Evolutionary conservation across 2,329 filamentous ascomycete species (phyloP).

Genomic region (Paradendryphiella salina): DNA sequence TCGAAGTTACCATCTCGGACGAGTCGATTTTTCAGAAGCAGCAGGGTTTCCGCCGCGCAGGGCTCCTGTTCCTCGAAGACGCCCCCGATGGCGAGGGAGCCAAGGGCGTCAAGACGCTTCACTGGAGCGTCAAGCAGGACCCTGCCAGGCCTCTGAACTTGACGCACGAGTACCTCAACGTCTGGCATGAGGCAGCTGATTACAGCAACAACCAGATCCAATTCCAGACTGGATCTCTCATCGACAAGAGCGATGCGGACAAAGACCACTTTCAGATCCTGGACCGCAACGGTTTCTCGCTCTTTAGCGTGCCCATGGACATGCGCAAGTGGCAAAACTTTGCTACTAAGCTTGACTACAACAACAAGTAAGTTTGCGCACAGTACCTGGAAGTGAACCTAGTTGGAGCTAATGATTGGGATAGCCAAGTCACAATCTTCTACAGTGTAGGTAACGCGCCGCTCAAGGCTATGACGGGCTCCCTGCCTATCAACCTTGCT

Average conservation of each 20-base stretch:
- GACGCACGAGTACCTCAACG: constrained; percentile 62
- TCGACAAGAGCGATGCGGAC: constrained; percentile 49
- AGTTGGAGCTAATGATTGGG: neutral
- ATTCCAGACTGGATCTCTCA: constrained; percentile 60
- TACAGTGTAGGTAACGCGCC: constrained; percentile 56
- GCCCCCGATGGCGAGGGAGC: constrained; percentile 58
- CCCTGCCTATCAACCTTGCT: constrained; percentile 56
- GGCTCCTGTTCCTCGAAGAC: constrained; percentile 58
- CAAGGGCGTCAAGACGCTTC: constrained; percentile 62
- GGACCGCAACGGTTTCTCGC: constrained; percentile 39
- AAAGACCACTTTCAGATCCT: constrained; percentile 52
- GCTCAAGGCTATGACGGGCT: constrained; percentile 54
- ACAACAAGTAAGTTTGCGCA: constrained; percentile 52
- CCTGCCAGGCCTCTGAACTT: constrained; percentile 57
- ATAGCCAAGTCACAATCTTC: constrained; percentile 60
- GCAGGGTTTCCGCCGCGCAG: constrained; percentile 63
- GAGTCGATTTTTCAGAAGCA: constrained; percentile 64
- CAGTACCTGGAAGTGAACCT: neutral
- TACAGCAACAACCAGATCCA: constrained; percentile 49
- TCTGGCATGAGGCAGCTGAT: constrained; percentile 48
- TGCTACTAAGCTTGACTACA: constrained; percentile 61
- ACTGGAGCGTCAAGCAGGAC: constrained; percentile 63
- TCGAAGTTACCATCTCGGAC: constrained; percentile 62
- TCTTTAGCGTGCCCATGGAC: constrained; percentile 59
- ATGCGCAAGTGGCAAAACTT: constrained; percentile 63